Base-by-base conservation (phyloP, 1,284 basidiomycete species). In the Cutaneotrichosporon dermatis region DNA sequence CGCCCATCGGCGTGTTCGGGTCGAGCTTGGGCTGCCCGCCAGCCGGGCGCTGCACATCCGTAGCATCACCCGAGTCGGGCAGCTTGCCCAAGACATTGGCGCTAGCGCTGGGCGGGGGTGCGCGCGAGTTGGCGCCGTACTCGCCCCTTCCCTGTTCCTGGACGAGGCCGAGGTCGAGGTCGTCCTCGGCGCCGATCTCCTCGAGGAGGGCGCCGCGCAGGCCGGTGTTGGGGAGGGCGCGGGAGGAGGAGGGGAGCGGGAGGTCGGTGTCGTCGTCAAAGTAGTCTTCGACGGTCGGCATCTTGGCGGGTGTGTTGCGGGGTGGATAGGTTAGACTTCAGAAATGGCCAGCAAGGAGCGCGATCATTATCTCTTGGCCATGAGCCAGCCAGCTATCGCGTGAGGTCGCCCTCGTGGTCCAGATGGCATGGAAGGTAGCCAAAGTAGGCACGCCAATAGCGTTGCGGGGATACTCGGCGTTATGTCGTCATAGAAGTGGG, bases 231-330 rank as follows among this genome's bases (percentile, higher is more conserved):
- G 86, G 85, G 1, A 92, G 79, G 0, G 84, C 79, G n/a, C 82
- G 82, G 86, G 87, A 46, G 7, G 60, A 52, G 16, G 68, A 69
- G 34, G 77, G 76, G 43, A 78, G 69, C 7, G 77, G 76, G 44
- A 92, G 82, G 74, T 93, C 90, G 13, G 89, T 89, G 70, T 92
- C 90, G 79, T 93, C 90, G 83, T 92, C 89, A 73, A 92, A 93
- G 62, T 75, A 73, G 58, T 79, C 67, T 48, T 79, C 77, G 61
- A 77, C 73, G 13, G 76, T 76, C 4, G 76, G 75, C 74, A 77
- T 78, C 44, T 36, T 71, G 65, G 35, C 15, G 15, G 34, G 56
- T 25, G 25, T 25, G 25, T 25, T 25, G 25, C 25, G 25, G 25
- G 25, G 25, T 25, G 25, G 25, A 25, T 25, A 25, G 25, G 25